Conservation (phyloP, 192 early-diverging fungal genomes). For the Podila clonocystis region DNA sequence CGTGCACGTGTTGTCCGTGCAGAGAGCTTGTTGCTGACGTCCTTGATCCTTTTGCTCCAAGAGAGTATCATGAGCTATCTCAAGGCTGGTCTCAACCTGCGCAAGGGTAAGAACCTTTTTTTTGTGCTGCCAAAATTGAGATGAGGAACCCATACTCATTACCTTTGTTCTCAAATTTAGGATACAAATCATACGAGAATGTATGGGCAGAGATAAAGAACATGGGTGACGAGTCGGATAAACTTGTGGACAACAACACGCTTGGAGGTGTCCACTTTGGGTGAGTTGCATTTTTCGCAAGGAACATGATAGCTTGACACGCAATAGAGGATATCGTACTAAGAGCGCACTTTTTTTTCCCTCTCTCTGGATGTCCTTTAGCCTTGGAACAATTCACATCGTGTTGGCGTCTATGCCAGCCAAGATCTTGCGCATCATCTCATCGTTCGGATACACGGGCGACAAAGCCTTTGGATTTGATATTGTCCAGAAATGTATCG, state of each 20-base stretch:
- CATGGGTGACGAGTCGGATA: constrained; percentile 53
- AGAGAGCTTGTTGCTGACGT: constrained; percentile 59
- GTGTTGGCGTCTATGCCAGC: constrained; percentile 58
- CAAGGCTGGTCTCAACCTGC: constrained; percentile 61
- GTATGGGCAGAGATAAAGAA: constrained; percentile 61
- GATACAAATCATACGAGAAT: constrained; percentile 61
- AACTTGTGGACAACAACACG: constrained; percentile 60
- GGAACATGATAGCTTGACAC: neutral
- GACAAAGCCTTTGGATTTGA: constrained; percentile 66
- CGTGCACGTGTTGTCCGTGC: constrained; percentile 63
- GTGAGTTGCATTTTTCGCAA: constrained; percentile 19
- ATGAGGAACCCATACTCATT: neutral
- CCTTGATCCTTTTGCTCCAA: constrained; percentile 56
- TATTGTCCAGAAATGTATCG: constrained; percentile 56
- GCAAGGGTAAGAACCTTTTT: constrained; percentile 51
- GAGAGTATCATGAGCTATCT: constrained; percentile 64
- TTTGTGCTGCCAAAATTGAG: neutral
- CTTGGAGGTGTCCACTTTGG: constrained; percentile 64
- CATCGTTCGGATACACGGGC: constrained; percentile 63
- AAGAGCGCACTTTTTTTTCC: neutral
- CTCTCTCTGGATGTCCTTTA: constrained; percentile 2
- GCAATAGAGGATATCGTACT: neutral
- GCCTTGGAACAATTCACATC: constrained; percentile 53
- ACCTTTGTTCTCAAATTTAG: constrained; percentile 2
- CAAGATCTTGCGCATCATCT: constrained; percentile 59